These are phyloP conservation scores for Myotisia sp. DNA, from an alignment of 2,329 filamentous ascomycete genomes.

Conservation along the genomic window DNA sequence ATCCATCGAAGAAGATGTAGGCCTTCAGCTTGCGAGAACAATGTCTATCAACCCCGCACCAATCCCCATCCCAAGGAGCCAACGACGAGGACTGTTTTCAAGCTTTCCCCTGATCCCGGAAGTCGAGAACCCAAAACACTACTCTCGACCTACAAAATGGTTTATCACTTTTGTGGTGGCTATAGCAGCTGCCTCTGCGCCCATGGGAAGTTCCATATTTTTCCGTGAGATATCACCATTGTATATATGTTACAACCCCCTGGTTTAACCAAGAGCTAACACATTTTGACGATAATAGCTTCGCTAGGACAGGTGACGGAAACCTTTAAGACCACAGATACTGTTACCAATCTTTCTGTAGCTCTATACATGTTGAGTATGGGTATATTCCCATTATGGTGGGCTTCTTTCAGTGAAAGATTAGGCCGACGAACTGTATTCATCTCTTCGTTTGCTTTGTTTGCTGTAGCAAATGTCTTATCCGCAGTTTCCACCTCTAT, in stretches of 20 bases:
- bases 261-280: background rate
- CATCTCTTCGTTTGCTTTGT: conserved; percentile 57
- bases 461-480: conserved; percentile 55
- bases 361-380: conserved; percentile 71
- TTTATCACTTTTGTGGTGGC: conserved; percentile 65
- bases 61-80: conserved; percentile 36
- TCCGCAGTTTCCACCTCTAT: conserved; percentile 57
- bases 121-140: conserved; percentile 60
- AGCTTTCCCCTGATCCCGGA: conserved; percentile 61
- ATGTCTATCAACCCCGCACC: conserved; percentile 13
- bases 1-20: no score
- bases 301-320: conserved; percentile 49
- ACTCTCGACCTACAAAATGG: conserved; percentile 66
- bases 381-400: conserved; percentile 77
- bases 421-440: conserved; percentile 65
- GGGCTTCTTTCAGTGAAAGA: conserved; percentile 64
- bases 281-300: conserved; percentile 34
- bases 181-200: conserved; percentile 60
- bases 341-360: conserved; percentile 59
- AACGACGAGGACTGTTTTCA: conserved; percentile 59
- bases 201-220: conserved; percentile 72
- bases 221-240: conserved; percentile 46
- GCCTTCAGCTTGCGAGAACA: conserved; percentile 3
- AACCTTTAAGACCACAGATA: conserved; percentile 48
- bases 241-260: conserved; percentile 2